Base-by-base conservation (phyloP, 2,329 filamentous ascomycete species). In the Fusarium sp. region DNA sequence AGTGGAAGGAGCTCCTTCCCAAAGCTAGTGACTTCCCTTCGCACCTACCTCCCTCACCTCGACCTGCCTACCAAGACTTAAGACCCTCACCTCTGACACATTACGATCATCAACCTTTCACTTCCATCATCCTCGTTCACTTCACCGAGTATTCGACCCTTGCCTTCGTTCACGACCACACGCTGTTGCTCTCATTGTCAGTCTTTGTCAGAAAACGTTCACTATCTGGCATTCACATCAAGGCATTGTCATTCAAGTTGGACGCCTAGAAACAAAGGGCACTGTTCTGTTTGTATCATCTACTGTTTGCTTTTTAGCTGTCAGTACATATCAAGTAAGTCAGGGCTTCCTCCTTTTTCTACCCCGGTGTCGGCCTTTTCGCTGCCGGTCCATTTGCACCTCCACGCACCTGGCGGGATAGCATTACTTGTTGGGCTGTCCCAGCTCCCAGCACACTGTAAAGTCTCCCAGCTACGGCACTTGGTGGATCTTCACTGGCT, bases 231-330 rank as follows among this genome's bases (percentile, higher is more conserved):
- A 62, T 61, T 58, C 44, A 29, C 49, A 55, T 68, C 47, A 25
- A 69, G 49, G 27, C 45, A 53, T 65, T 47, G 33, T 35, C 52
- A 52, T 61, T 53, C 27, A 49, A 69, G 50, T 77, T 79, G 71
- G 72, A 71, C 72, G 71, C 62, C 73, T 70, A 39, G 49, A 33
- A 57, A 35, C 41, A 57, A 59, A 63, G 68, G 75, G 66, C 63
- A 76, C 79, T 83, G 76, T 84, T 84, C 83, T 59, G 25, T 80
- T 71, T 57, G 25, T 52, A 68, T 46, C 25, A 50, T 39, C 78
- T 84, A 84, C 76, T 73, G 64, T 80, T 78, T 78, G 77, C 78
- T 76, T 80, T 79, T 76, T 56, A 79, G 62, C 74, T 66, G 57
- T 66, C 72, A 73, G 68, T 72, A 72, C 60, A 71, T 77, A 70